Evolutionary conservation across 2,329 filamentous ascomycete species (phyloP), one percentile per base, ranked within the genome.

Genomic region (Penicillium olsonii): DNA sequence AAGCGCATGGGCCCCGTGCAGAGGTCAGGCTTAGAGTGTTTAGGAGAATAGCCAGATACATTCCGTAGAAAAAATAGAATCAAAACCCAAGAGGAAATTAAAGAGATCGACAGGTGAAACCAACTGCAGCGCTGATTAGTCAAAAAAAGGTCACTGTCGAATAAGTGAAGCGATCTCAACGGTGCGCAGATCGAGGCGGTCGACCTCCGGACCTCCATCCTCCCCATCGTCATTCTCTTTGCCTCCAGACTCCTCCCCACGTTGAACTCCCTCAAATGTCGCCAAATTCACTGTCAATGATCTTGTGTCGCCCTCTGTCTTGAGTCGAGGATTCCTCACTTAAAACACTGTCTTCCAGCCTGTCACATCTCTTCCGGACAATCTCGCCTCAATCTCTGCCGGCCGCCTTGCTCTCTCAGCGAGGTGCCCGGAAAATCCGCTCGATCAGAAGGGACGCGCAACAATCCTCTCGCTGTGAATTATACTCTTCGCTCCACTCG

Each of bases 181-280:
- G 26, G 26, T 29, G 26, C 29, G 45, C 35, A 43, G 48, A 52
- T 50, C 54, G 53, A 52, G 46, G 48, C 31, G 50, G 38, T 54
- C 53, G 33, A 35, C 33, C 18, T 35, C 60, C 56, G 53, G 52
- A 57, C 58, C 57, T 60, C 63, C 56, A 54, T 57, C 61, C 62
- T 61, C 53, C 44, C 42, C 48, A 51, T 45, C 45, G 43, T 48
- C 45, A 48, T 33, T 39, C 37, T 43, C 45, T 45, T 49, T 45
- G 47, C 41, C 47, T 49, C 47, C 27, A 44, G n/a, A 17, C 37
- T 22, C 31, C 44, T 44, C 35, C 35, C 45, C 40, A 35, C 40
- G 26, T 46, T 37, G 34, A 31, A 6, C 31, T 15, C 38, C 39
- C 37, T 14, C 52, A 52, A 46, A 58, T 59, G 57, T 56, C 39